A percentile compares a stretch with the other conserved stretches of the same genome.
Evolutionary conservation across 768 basidiomycete genomes (phyloP).

Genomic region (Cystofilobasidium capitatum): DNA sequence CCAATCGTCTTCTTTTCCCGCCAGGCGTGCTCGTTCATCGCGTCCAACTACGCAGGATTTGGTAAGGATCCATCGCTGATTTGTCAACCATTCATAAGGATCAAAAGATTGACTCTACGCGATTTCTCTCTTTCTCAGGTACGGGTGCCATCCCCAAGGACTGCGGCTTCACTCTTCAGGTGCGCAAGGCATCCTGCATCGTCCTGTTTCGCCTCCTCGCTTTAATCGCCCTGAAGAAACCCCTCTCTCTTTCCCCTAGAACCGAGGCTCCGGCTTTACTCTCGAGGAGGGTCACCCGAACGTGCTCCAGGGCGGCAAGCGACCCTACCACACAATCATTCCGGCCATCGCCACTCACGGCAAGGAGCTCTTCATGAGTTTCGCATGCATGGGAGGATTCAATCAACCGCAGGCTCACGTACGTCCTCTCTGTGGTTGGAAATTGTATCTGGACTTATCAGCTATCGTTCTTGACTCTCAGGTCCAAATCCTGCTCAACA

Average conservation of each 20-base stretch:
- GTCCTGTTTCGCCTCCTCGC: not conserved
- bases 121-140: not conserved
- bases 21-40: slow-evolving; percentile 42
- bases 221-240: not conserved
- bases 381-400: slow-evolving; percentile 38
- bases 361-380: slow-evolving; percentile 74
- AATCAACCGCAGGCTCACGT: slow-evolving; percentile 51
- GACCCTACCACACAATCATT: slow-evolving; percentile 77
- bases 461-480: slow-evolving; percentile 44
- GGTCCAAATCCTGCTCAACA: slow-evolving; percentile 86
- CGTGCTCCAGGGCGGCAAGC: slow-evolving; percentile 51
- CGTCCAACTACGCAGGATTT: slow-evolving; percentile 78
- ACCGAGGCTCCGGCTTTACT: slow-evolving; percentile 77
- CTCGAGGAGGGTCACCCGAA: slow-evolving; percentile 77
- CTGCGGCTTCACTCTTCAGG: slow-evolving; percentile 89
- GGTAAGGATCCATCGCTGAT: slow-evolving; percentile 48
- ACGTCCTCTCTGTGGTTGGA: too few relatives aligned
- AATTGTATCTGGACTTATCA: not conserved
- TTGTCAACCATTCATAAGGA: not conserved
- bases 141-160: slow-evolving; percentile 71
- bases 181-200: not conserved
- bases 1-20: not conserved
- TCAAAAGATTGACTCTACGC: not conserved
- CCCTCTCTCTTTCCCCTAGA: slow-evolving; percentile 36
- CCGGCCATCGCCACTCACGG: slow-evolving; percentile 72